phyloP scores from a whole-genome alignment of 2,329 filamentous ascomycete genomes.

The Colletotrichum zoysiae region DNA sequence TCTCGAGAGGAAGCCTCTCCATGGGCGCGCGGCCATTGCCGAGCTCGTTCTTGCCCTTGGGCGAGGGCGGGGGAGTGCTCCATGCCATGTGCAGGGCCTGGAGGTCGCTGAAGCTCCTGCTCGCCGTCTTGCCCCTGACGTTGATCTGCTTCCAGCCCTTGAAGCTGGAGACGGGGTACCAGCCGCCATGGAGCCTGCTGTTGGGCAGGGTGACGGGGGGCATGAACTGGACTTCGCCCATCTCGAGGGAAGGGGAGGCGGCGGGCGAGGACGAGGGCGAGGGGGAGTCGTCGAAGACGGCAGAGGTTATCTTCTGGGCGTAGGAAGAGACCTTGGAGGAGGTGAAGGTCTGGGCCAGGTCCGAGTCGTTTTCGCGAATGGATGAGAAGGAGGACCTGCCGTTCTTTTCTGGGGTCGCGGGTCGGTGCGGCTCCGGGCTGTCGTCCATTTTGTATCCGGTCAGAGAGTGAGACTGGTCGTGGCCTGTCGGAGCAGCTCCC shows the following conservation, averaged over 20 bases:
- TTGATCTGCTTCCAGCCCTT: slow-evolving; percentile 73
- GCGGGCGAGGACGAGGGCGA: slow-evolving; percentile 57
- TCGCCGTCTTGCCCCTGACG: slow-evolving; percentile 69
- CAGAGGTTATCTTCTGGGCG: slow-evolving; percentile 59
- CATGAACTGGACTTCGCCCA: slow-evolving; percentile 58
- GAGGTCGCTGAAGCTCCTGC: slow-evolving; percentile 72
- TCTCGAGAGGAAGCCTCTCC: slow-evolving; percentile 77
- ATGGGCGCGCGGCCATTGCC: slow-evolving; percentile 67
- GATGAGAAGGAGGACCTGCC: slow-evolving; percentile 72
- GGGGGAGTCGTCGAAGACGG: slow-evolving; percentile 61
- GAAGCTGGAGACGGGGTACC: slow-evolving; percentile 70
- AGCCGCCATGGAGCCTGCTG: slow-evolving; percentile 69
- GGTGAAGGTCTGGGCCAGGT: slow-evolving; percentile 73
- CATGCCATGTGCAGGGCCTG: slow-evolving; percentile 68
- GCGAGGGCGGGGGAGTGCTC: slow-evolving; percentile 55
- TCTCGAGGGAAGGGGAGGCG: slow-evolving; percentile 49
- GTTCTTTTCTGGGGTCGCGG: slow-evolving; percentile 51
- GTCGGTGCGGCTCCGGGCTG: slow-evolving; percentile 45
- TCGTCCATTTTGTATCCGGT: slow-evolving; percentile 48
- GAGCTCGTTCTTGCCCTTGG: slow-evolving; percentile 51
- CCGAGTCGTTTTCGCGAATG: slow-evolving; percentile 70
- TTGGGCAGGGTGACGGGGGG: slow-evolving; percentile 67
- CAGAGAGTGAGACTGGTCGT: slow-evolving; percentile 27
- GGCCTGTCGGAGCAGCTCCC: slow-evolving; percentile 49
- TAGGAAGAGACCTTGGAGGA: slow-evolving; percentile 73